A percentile compares a stretch with the other conserved stretches of the same genome.
Evolutionary conservation across 192 early-diverging fungal genomes (phyloP).

Genomic region (Coemansia sp.): DNA sequence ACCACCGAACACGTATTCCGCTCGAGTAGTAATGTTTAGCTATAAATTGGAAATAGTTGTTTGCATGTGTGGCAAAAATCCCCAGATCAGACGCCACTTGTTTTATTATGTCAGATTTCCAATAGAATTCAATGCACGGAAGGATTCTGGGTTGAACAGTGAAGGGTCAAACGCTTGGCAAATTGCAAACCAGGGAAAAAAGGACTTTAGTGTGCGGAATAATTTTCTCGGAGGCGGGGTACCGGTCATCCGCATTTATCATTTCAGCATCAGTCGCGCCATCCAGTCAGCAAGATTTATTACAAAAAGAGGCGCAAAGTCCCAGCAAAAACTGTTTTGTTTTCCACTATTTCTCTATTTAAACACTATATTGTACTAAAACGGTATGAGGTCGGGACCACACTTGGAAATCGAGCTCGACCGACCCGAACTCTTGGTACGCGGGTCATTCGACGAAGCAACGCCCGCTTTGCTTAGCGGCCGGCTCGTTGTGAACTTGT

Average conservation of each 20-base stretch:
- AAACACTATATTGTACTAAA: not conserved
- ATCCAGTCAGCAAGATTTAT: too few species aligned
- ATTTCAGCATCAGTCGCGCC: too few species aligned
- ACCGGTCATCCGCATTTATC: not conserved
- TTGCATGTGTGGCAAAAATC: too few species aligned
- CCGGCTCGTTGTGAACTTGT: constrained; percentile 46
- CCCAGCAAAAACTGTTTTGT: too few species aligned
- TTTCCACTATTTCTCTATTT: not conserved
- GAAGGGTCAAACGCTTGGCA: not conserved
- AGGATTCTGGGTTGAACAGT: not conserved
- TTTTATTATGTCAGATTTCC: not conserved
- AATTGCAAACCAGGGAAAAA: not conserved
- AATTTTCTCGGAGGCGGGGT: not conserved
- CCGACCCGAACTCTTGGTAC: constrained; percentile 41
- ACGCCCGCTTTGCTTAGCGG: constrained; percentile 53
- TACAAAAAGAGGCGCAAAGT: too few species aligned
- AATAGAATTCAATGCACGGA: not conserved
- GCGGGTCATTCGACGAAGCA: constrained; percentile 44
- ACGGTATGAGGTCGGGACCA: constrained; percentile 31
- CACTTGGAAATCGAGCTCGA: constrained; percentile 37
- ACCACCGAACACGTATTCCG: constrained; percentile 35
- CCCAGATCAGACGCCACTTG: too few species aligned
- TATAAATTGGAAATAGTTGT: not conserved
- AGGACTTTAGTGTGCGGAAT: not conserved
- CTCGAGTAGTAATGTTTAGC: not conserved